These are phyloP conservation scores for Irpex lacteus DNA, from an alignment of 1,284 basidiomycete genomes.

Conservation along the genomic window DNA sequence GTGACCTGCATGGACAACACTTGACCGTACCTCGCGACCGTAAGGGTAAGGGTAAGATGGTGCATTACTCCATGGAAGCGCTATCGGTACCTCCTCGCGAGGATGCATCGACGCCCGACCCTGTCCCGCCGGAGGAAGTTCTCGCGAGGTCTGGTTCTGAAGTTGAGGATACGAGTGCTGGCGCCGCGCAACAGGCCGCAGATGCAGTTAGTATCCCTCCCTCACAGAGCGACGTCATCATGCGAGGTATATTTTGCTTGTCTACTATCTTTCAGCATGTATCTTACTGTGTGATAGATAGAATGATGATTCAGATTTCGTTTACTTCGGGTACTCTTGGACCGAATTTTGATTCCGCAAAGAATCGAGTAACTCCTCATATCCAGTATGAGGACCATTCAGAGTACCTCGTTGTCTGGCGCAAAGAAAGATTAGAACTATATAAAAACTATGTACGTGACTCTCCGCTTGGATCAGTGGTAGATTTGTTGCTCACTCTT, in stretches of 20 bases:
- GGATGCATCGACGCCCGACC: slow-evolving; percentile 15
- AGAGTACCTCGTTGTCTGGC: slow-evolving; percentile 81
- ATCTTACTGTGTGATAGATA: slow-evolving; percentile 46
- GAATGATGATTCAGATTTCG: slow-evolving; percentile 79
- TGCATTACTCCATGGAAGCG: slow-evolving; percentile 29
- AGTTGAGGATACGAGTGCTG: slow-evolving; percentile 60
- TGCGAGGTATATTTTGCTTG: slow-evolving; percentile 52
- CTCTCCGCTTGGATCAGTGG: neutral
- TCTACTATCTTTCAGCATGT: neutral
- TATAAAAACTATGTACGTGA: slow-evolving; percentile 74
- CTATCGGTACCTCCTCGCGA: neutral
- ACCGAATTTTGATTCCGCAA: slow-evolving; percentile 62
- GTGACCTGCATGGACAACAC: neutral
- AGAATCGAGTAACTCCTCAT: slow-evolving; percentile 58
- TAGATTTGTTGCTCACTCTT: neutral
- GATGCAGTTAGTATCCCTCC: slow-evolving; percentile 21
- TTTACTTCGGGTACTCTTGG: slow-evolving; percentile 54
- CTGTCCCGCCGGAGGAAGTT: slow-evolving; percentile 57
- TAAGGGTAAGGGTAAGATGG: slow-evolving; percentile 30
- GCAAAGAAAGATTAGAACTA: slow-evolving; percentile 69
- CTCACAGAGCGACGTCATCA: slow-evolving; percentile 45
- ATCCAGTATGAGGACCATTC: slow-evolving; percentile 68
- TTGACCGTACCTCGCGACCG: neutral
- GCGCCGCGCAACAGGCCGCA: slow-evolving; percentile 39
- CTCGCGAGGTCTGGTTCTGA: slow-evolving; percentile 50